These are phyloP conservation scores for Metarhizium brunneum DNA, from an alignment of 2,329 filamentous ascomycete species.

Conservation along the genomic window DNA sequence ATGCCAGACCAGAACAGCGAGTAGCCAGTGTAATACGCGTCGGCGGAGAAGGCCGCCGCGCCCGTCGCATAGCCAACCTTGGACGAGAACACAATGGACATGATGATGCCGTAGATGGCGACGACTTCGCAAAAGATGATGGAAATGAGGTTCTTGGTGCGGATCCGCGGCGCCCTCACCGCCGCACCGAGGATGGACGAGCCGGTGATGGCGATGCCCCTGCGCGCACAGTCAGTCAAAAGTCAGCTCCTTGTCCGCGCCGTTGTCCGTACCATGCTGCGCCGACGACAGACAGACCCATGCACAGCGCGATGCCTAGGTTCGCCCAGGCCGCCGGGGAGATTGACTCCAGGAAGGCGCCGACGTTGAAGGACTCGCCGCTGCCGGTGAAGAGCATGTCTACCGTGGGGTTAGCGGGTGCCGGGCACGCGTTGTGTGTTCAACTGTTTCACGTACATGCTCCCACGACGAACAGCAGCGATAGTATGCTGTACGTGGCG, in stretches of 20 bases:
- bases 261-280: slow-evolving; percentile 70
- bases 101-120: slow-evolving; percentile 99
- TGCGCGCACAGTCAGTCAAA: slow-evolving; percentile 25
- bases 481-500: slow-evolving; percentile 59
- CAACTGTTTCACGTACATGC: slow-evolving; percentile 52
- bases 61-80: slow-evolving; percentile 48
- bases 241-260: too few species aligned
- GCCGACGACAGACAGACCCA: slow-evolving; percentile 90
- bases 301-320: slow-evolving; percentile 85
- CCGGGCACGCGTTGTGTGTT: neutral
- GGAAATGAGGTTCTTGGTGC: slow-evolving; percentile 98
- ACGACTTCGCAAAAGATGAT: slow-evolving; percentile 99
- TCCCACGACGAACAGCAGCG: slow-evolving; percentile 64
- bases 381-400: slow-evolving; percentile 98
- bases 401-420: slow-evolving; percentile 50
- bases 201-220: slow-evolving; percentile 98
- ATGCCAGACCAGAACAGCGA: slow-evolving; percentile 93
- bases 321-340: slow-evolving; percentile 92
- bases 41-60: slow-evolving; percentile 59
- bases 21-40: slow-evolving; percentile 88
- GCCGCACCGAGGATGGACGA: slow-evolving; percentile 94
- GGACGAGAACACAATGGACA: slow-evolving; percentile 94
- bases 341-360: slow-evolving; percentile 85
- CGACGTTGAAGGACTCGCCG: slow-evolving; percentile 95
- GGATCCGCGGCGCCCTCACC: slow-evolving; percentile 91